phyloP scores from a whole-genome alignment of 805 yeast species.

The Kluyveromyces nonfermentans region DNA sequence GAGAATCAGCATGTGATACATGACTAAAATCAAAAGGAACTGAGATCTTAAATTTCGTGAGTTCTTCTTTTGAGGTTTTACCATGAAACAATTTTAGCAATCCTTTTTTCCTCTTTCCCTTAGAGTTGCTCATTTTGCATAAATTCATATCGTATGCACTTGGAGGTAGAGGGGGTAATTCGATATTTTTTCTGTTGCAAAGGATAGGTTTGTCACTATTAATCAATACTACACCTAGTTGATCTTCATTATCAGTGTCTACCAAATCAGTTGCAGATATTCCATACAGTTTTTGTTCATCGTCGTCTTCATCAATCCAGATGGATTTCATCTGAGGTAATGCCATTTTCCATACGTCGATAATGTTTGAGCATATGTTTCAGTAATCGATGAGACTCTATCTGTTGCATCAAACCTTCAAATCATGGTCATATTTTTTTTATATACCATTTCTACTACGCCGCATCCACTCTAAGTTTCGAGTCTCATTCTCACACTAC shows the following conservation, averaged over 20 bases:
- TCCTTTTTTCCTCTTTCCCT: constrained; percentile 14
- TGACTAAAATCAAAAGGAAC: constrained; percentile 34
- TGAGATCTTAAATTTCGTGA: constrained; percentile 23
- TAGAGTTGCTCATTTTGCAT: constrained; percentile 1
- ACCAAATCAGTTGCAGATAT: constrained; percentile 23
- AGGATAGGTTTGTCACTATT: constrained; percentile 30
- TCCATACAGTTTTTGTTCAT: constrained; percentile 28
- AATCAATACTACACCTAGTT: constrained; percentile 25
- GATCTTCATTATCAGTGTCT: constrained; percentile 20
- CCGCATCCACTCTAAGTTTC: background rate
- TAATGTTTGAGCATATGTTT: background rate
- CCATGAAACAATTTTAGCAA: constrained; percentile 27
- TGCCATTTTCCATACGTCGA: background rate
- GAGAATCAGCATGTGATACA: constrained; percentile 32
- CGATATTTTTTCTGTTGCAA: constrained; percentile 28
- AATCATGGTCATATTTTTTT: background rate
- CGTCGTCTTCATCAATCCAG: constrained; percentile 35
- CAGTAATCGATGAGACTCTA: background rate
- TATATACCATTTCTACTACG: background rate
- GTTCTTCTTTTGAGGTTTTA: constrained; percentile 8
- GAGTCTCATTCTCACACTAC: background rate
- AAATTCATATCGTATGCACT: constrained; percentile 6
- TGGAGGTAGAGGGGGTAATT: constrained; percentile 30
- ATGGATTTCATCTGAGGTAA: constrained; percentile 33
- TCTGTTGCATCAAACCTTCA: constrained; percentile 5